Percentiles rank a stretch among this genome's conserved stretches.
These are phyloP conservation scores for Clonostachys chloroleuca DNA, from an alignment of 2,329 filamentous ascomycete genomes.

Conservation along the genomic window DNA sequence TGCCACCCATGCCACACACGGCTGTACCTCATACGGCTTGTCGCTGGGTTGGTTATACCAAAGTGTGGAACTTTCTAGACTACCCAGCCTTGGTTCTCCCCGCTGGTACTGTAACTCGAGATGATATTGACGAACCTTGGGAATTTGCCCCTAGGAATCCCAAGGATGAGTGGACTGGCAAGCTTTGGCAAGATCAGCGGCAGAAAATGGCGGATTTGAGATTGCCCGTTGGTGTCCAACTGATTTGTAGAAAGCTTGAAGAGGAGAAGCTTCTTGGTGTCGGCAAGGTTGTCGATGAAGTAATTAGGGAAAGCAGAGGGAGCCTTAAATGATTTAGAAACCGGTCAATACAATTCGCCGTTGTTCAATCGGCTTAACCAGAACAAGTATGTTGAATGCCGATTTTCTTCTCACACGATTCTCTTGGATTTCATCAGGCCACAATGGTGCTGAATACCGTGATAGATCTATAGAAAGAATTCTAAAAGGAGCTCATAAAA, in stretches of 20 bases:
- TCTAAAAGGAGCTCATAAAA: too few species aligned
- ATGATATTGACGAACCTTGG: slow-evolving; percentile 27
- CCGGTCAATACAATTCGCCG: too few species aligned
- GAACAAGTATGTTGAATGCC: too few species aligned
- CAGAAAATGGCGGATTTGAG: slow-evolving; percentile 8
- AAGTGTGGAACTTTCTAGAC: slow-evolving; percentile 20
- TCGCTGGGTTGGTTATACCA: slow-evolving; percentile 41
- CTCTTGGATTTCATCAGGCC: too few species aligned
- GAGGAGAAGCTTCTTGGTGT: slow-evolving; percentile 50
- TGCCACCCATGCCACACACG: slow-evolving; percentile 57
- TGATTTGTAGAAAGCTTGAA: slow-evolving; percentile 44
- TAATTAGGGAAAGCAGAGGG: too few species aligned
- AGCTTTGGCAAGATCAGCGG: slow-evolving; percentile 7
- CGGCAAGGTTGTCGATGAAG: slow-evolving; percentile 24
- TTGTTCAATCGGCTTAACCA: too few species aligned
- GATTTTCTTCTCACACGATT: too few species aligned
- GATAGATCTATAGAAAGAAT: too few species aligned
- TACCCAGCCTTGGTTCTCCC: slow-evolving; percentile 17
- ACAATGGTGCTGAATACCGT: too few species aligned
- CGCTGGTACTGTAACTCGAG: slow-evolving; percentile 26
- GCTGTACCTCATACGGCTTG: slow-evolving; percentile 37
- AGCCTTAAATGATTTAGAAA: too few species aligned
- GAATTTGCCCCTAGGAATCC: slow-evolving; percentile 3
- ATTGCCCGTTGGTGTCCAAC: slow-evolving; percentile 44
- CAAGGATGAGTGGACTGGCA: slow-evolving; percentile 10